phyloP scores from a whole-genome alignment of 1,139 yeast species.

The Sugiyamaella grinbergsii region DNA sequence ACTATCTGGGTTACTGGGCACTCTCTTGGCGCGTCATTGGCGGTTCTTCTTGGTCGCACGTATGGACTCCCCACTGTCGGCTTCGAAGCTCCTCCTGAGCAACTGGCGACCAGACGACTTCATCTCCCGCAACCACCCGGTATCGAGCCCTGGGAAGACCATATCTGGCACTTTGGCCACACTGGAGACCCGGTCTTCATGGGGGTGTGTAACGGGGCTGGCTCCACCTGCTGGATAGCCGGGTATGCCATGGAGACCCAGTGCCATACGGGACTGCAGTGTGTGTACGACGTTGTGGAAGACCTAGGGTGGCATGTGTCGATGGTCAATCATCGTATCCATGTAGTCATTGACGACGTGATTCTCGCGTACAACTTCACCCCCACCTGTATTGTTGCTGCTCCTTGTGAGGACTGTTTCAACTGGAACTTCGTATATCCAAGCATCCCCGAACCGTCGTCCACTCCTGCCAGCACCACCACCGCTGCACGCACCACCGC shows the following conservation, averaged over 20 bases:
- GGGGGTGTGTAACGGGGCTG: conserved; percentile 97
- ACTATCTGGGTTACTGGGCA: conserved; percentile 92
- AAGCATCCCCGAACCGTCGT: conserved; percentile 31
- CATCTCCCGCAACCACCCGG: conserved; percentile 96
- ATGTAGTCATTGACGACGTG: conserved; percentile 85
- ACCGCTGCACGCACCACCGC: conserved; percentile 21
- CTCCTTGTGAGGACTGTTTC: conserved; percentile 73
- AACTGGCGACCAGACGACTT: conserved; percentile 75
- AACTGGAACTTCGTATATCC: conserved; percentile 79
- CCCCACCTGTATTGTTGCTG: conserved; percentile 71
- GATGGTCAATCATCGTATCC: conserved; percentile 84
- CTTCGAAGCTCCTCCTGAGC: conserved; percentile 93
- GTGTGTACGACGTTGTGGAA: conserved; percentile 85
- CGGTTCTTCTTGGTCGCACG: conserved; percentile 81
- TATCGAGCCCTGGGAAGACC: conserved; percentile 72
- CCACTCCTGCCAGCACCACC: conserved; percentile 17
- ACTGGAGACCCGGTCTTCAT: conserved; percentile 96
- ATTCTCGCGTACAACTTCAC: conserved; percentile 71
- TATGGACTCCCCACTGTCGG: conserved; percentile 89
- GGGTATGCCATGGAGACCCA: conserved; percentile 98
- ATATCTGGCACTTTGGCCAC: conserved; percentile 94
- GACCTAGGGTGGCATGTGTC: conserved; percentile 93
- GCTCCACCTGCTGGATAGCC: conserved; percentile 84
- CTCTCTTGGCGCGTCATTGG: conserved; percentile 89
- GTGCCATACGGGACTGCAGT: conserved; percentile 88